A percentile compares a stretch with the other conserved stretches of the same genome.
Conservation (phyloP, 768 basidiomycete species). For the Aureoboletus auriporus region DNA sequence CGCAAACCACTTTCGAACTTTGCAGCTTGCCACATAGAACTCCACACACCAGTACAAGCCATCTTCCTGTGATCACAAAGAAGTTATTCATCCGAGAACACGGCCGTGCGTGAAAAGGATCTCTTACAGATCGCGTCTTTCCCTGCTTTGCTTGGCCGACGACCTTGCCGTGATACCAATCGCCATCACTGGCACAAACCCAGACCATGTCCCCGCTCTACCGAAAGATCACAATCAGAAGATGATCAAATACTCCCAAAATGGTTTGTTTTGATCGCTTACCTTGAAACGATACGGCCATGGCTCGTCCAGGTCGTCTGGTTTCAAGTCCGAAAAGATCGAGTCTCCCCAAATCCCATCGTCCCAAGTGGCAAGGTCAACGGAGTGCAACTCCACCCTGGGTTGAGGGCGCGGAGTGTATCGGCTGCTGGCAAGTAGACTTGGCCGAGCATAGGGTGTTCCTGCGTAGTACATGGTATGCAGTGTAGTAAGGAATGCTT, state of each 20-base stretch:
- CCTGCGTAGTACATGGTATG: background rate
- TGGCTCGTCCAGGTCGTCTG: slow-evolving; percentile 46
- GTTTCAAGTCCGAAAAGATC: slow-evolving; percentile 24
- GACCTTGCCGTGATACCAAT: slow-evolving; percentile 50
- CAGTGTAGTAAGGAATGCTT: background rate
- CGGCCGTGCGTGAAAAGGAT: background rate
- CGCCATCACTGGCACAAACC: slow-evolving; percentile 46
- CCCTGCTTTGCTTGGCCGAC: slow-evolving; percentile 42
- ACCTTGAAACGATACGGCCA: slow-evolving; percentile 50
- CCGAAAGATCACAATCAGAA: background rate
- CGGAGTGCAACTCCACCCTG: slow-evolving; percentile 11
- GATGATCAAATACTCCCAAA: background rate
- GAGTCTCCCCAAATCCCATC: slow-evolving; percentile 19
- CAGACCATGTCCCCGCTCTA: slow-evolving; percentile 49
- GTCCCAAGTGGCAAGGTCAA: slow-evolving; percentile 25
- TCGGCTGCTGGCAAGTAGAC: background rate
- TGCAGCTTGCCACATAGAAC: slow-evolving; percentile 32
- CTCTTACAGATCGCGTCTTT: slow-evolving; percentile 43
- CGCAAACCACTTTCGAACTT: slow-evolving; percentile 56
- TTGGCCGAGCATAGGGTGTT: background rate
- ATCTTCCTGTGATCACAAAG: slow-evolving; percentile 32
- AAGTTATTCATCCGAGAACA: background rate
- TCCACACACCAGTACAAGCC: slow-evolving; percentile 54
- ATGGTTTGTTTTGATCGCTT: background rate
- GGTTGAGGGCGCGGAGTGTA: background rate